Base-by-base conservation (phyloP, 805 yeast species). In the Metschnikowia lachancei region DNA sequence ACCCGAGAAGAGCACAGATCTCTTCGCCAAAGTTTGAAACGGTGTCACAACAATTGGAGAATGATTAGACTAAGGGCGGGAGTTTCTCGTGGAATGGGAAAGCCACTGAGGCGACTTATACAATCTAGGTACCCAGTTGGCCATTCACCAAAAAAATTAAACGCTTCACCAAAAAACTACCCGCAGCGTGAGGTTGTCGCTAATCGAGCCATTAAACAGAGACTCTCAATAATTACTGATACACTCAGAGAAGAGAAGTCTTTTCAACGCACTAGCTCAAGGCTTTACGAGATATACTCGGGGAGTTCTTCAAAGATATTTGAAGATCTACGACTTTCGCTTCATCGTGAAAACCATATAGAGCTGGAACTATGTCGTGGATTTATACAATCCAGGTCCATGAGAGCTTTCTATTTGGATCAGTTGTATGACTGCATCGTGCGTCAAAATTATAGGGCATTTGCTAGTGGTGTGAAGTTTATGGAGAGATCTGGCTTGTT, bases 321-420 rank as follows among this genome's bases (percentile, higher is more conserved):
- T 17, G 47, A 39, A 14, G 47, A 45, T 29, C 40, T 45, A 34
- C 43, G 43, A 39, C 17, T 16, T 17, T n/a, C 36, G 10, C 34
- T 30, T 13, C 33, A 24, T n/a, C 33, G 13, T 18, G 20, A 32
- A 3, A 22, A 19, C n/a, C 30, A 37, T n/a, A 35, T 45, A 19
- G 40, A 20, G 24, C 36, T 8, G 24, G 43, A 35, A 17, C 18
- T 45, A 22, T 39, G 47, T 35, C 47, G 47, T 8, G 47, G 47
- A 4, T 45, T 39, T 17, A 17, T 39, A n/a, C 47, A 38, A 29
- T 45, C 47, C 30, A 34, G 40, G 29, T 39, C 47, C 2, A 45
- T 45, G 47, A 34, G 43, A 26, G 47, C 20, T 13, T 35, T 45
- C 18, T 39, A 20, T 24, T 35, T 45, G 40, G 40, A 45, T 6